These are phyloP conservation scores for Russula abietina DNA, from an alignment of 768 basidiomycete genomes.

Conservation along the genomic window DNA sequence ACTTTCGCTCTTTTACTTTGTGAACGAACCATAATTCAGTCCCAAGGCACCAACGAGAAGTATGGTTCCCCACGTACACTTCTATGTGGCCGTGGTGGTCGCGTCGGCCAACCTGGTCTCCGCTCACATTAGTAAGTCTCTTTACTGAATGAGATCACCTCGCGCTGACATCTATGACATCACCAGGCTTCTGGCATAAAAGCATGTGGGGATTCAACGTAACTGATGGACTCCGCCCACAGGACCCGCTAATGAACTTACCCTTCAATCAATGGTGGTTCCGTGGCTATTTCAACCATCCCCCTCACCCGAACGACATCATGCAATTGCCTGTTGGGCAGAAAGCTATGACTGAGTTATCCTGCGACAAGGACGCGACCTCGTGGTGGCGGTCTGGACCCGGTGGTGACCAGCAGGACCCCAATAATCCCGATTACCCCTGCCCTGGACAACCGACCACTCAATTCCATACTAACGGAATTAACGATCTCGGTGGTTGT, in stretches of 20 bases:
- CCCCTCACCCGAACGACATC: constrained; percentile 32
- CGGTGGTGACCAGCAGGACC: constrained; percentile 28
- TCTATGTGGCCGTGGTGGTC: neutral
- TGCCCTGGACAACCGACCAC: constrained; percentile 27
- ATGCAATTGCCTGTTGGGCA: constrained; percentile 33
- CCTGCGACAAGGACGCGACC: constrained; percentile 34
- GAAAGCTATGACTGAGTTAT: constrained; percentile 25
- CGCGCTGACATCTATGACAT: neutral
- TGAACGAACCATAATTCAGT: neutral
- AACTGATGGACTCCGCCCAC: constrained; percentile 34
- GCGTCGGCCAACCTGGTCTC: constrained; percentile 4
- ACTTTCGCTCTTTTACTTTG: constrained; percentile 2
- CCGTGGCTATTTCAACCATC: constrained; percentile 32
- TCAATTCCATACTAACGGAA: constrained; percentile 31
- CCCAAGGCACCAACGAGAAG: neutral
- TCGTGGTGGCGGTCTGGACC: constrained; percentile 24
- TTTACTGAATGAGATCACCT: neutral
- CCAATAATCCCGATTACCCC: constrained; percentile 23
- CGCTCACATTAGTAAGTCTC: constrained; percentile 4
- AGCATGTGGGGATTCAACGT: constrained; percentile 39
- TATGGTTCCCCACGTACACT: constrained; percentile 1
- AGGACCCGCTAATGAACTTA: constrained; percentile 32
- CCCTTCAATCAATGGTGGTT: constrained; percentile 36
- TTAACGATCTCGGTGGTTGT: constrained; percentile 34
- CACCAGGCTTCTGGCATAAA: constrained; percentile 26